A percentile compares a stretch with the other conserved stretches of the same genome.
Evolutionary conservation across 2,329 filamentous ascomycete genomes (phyloP).

Genomic region (Fusarium compactum): DNA sequence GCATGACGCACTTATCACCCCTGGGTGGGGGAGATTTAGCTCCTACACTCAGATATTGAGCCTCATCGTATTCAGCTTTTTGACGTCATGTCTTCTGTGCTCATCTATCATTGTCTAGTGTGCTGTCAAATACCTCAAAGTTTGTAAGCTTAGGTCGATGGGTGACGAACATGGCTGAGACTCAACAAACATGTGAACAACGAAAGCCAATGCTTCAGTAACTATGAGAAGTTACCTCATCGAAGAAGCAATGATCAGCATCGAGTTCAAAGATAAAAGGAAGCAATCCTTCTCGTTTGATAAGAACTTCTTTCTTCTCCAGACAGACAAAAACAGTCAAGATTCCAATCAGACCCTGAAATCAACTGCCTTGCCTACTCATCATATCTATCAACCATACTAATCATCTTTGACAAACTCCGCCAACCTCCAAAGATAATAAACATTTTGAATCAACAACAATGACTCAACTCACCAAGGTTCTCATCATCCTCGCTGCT

Average conservation of each 20-base stretch:
- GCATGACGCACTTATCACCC: neutral
- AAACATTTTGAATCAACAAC: neutral
- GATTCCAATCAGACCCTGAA: neutral
- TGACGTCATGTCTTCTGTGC: neutral
- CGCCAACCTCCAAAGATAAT: neutral
- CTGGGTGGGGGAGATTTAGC: neutral
- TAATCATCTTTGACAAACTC: neutral
- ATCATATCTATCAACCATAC: neutral
- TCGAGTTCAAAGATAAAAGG: neutral
- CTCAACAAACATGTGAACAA: neutral
- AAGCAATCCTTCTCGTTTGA: rapidly evolving
- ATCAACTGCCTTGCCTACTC: neutral
- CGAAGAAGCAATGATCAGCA: neutral
- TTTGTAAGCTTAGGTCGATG: neutral
- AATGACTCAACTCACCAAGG: slow-evolving; percentile 6
- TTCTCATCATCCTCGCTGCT: neutral
- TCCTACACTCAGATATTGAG: neutral
- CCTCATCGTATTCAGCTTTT: neutral
- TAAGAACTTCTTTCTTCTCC: rapidly evolving
- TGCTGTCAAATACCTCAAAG: neutral
- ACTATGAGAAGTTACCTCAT: rapidly evolving
- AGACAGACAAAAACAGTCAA: neutral
- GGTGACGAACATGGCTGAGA: slow-evolving; percentile 1
- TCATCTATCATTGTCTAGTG: neutral
- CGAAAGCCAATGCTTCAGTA: neutral